Evolutionary conservation across 441 rosid genomes (phyloP).

Genomic region (Bocquillonia castaneifolia): DNA sequence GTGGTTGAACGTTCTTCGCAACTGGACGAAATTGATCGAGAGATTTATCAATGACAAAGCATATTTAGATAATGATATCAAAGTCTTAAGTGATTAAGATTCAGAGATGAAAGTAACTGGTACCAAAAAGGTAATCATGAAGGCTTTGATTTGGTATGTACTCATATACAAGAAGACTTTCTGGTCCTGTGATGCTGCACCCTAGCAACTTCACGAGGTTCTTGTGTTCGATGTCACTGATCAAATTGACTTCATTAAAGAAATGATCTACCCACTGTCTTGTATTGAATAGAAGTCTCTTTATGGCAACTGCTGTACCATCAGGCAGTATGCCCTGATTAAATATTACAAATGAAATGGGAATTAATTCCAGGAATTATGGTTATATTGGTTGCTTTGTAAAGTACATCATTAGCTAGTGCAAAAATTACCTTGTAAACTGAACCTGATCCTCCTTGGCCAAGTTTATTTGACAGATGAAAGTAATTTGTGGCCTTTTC

Average conservation of each 20-base stretch:
- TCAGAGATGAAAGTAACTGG: conserved; percentile 14
- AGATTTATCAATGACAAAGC: conserved; percentile 4
- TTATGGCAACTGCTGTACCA: conserved; percentile 64
- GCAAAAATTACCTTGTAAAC: conserved; percentile 56
- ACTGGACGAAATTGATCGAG: conserved; percentile 30
- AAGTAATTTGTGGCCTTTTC: conserved; percentile 77
- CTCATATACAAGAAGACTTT: conserved; percentile 85
- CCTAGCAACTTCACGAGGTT: conserved; percentile 79
- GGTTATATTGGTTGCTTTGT: background rate
- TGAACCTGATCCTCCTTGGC: conserved; percentile 91
- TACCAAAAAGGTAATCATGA: conserved; percentile 55
- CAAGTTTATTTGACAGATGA: conserved; percentile 55
- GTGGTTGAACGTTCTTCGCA: conserved; percentile 30
- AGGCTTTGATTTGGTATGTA: conserved; percentile 72
- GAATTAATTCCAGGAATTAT: conserved; percentile 15
- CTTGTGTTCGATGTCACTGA: conserved; percentile 65
- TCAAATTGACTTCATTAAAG: conserved; percentile 82
- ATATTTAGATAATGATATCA: background rate
- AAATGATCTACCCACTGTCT: conserved; percentile 91
- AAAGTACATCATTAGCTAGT: conserved; percentile 7
- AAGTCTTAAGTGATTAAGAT: background rate
- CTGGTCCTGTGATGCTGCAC: conserved; percentile 81
- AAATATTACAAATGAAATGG: conserved; percentile 4
- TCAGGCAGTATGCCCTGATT: conserved; percentile 60
- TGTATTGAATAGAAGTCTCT: conserved; percentile 78